Evolutionary conservation across 176 grass and related monocot genomes (phyloP).

Genomic region (Luzula sylvatica): DNA sequence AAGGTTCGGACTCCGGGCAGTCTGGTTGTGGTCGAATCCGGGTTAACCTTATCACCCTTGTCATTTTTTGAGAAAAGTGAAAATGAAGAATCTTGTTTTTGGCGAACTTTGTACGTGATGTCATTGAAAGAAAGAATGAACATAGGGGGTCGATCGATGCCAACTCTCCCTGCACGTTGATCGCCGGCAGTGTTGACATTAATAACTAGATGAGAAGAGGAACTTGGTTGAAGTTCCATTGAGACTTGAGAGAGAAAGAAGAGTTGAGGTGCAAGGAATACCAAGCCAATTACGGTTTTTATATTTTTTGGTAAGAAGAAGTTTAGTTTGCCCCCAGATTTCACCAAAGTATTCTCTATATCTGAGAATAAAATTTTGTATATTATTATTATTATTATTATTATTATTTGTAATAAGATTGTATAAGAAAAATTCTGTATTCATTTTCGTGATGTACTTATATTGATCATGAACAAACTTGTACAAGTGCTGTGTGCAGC

Average conservation of each 20-base stretch:
- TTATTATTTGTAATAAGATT: too few species aligned
- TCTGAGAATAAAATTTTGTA: slow-evolving; percentile 1
- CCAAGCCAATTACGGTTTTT: background rate
- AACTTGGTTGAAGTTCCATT: slow-evolving; percentile 17
- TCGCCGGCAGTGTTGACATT: background rate
- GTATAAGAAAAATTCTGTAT: too few species aligned
- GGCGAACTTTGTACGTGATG: slow-evolving; percentile 45
- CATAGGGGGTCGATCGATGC: slow-evolving; percentile 1
- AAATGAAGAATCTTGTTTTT: background rate
- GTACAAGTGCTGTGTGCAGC: too few species aligned
- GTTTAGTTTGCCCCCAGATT: too few species aligned
- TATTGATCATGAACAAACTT: too few species aligned
- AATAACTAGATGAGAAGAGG: slow-evolving; percentile 7
- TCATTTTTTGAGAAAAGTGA: background rate
- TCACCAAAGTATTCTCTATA: background rate
- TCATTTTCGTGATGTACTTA: too few species aligned
- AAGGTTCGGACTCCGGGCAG: slow-evolving; percentile 13
- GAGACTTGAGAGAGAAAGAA: background rate
- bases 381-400: too few species aligned
- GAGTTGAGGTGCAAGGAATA: slow-evolving; percentile 2
- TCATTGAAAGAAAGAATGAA: slow-evolving; percentile 50
- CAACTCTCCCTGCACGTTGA: background rate
- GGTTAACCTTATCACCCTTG: background rate
- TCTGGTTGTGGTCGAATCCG: background rate
- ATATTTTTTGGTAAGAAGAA: background rate